A percentile compares a stretch with the other conserved stretches of the same genome.
Evolutionary conservation across 345 rosid genomes (phyloP).

Genomic region (Bruguiera sexangula): DNA sequence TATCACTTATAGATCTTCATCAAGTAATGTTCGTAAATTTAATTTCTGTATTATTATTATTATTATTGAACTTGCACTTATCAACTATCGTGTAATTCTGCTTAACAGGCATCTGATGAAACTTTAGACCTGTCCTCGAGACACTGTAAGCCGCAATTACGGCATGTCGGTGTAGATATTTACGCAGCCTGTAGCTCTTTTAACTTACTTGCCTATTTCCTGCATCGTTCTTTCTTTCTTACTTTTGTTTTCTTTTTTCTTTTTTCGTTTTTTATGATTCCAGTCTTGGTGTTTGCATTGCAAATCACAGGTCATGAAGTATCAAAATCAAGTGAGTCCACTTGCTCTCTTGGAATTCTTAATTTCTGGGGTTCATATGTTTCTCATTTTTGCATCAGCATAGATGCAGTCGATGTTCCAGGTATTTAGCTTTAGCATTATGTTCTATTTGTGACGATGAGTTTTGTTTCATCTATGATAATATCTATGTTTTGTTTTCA

Average conservation of each 20-base stretch:
- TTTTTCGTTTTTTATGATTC: no score
- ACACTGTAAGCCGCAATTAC: conserved; percentile 71
- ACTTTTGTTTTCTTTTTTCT: background rate
- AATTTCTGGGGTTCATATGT: conserved; percentile 70
- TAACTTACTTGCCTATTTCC: conserved; percentile 6
- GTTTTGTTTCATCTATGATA: background rate
- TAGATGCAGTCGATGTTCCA: conserved; percentile 77
- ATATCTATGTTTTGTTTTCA: background rate
- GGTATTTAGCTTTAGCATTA: conserved; percentile 40
- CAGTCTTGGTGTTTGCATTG: background rate
- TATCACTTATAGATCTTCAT: conserved; percentile 35
- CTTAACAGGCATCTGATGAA: conserved; percentile 76
- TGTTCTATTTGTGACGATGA: no score
- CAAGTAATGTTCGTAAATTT: conserved; percentile 29
- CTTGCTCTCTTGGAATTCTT: conserved; percentile 73
- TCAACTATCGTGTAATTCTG: conserved; percentile 16
- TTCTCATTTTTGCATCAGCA: conserved; percentile 85
- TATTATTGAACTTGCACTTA: conserved; percentile 14
- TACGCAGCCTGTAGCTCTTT: background rate
- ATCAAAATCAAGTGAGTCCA: conserved; percentile 53
- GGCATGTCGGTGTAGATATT: conserved; percentile 51
- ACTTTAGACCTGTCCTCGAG: conserved; percentile 80
- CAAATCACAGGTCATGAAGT: conserved; percentile 51
- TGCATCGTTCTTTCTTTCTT: background rate
- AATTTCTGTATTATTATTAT: background rate